Base-by-base conservation (phyloP, 768 basidiomycete species). In the Erythrobasidium yunnanense region DNA sequence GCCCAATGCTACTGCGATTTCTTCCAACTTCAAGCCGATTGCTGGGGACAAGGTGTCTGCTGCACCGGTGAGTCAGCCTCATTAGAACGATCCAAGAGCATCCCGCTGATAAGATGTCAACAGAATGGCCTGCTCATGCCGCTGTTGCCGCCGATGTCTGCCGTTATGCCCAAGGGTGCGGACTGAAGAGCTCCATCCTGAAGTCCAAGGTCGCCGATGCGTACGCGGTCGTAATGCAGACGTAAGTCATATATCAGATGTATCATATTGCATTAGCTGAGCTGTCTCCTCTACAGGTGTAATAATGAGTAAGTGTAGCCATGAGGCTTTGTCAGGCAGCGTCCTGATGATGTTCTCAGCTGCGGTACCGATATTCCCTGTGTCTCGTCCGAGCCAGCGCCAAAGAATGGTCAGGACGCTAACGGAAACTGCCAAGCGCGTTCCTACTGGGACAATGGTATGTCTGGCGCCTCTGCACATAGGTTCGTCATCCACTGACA, bases 1-100 rank as follows among this genome's bases (percentile, higher is more conserved):
- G 50, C 50, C 50, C 8, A 20, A 20, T 52, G 50, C 50, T 52
- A 52, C 29, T 52, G 50, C 50, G 22, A 52, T 52, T 52, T 52
- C 50, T 52, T 52, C 50, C 50, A 52, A 23, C 8, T 8, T 13
- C 50, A 52, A 23, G 50, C 50, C 29, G 50, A 52, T 25, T 52
- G 50, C 50, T 52, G 50, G 50, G 50, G 50, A 22, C 50, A 52
- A 52, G 50, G 50, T 25, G 25, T 22, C 18, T 52, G 50, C 22
- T 52, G 50, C 50, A 52, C 50, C 27, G n/a, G n/a, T n/a, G n/a
- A n/a, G n/a, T n/a, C n/a, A n/a, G n/a, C n/a, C n/a, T n/a, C n/a
- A n/a, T n/a, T n/a, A n/a, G n/a, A n/a, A n/a, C n/a, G n/a, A n/a
- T n/a, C n/a, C n/a, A n/a, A n/a, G n/a, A n/a, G n/a, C n/a, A n/a